These are phyloP conservation scores for Sphagnum tenellum DNA, from an alignment of 225 moss, liverwort and hornwort genomes.

Conservation along the genomic window DNA sequence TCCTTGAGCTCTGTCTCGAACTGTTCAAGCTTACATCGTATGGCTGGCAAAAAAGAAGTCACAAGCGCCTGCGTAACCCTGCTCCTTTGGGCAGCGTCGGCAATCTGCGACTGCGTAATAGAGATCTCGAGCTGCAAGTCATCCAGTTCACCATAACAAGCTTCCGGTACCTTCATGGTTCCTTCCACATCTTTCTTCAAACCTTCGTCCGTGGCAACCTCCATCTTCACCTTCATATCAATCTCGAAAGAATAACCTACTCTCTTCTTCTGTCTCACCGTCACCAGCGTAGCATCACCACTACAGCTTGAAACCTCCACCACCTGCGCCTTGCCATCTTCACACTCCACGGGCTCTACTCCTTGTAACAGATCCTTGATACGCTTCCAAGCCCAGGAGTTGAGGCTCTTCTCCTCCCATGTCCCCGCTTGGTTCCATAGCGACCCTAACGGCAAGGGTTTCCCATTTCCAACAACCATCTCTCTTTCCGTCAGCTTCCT, in stretches of 20 bases:
- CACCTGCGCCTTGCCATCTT: slow-evolving; percentile 48
- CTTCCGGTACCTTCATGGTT: slow-evolving; percentile 68
- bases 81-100: slow-evolving; percentile 29
- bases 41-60: slow-evolving; percentile 51
- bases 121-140: slow-evolving; percentile 71
- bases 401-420: slow-evolving; percentile 83
- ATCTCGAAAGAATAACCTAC: slow-evolving; percentile 77
- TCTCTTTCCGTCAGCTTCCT: slow-evolving; percentile 50
- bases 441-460: slow-evolving; percentile 32
- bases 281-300: slow-evolving; percentile 81
- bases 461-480: slow-evolving; percentile 2
- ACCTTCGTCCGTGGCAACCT: slow-evolving; percentile 16
- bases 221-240: slow-evolving; percentile 62
- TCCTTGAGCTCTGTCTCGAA: slow-evolving; percentile 79
- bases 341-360: slow-evolving; percentile 47
- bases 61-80: slow-evolving; percentile 41
- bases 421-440: slow-evolving; percentile 88
- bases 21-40: slow-evolving; percentile 65
- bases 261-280: slow-evolving; percentile 88
- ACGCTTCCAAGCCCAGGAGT: slow-evolving; percentile 61
- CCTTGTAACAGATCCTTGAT: slow-evolving; percentile 52
- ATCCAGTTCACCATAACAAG: slow-evolving; percentile 81
- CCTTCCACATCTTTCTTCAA: slow-evolving; percentile 50
- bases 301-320: slow-evolving; percentile 72
- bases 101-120: slow-evolving; percentile 38